Evolutionary conservation across 176 grass and related monocot genomes (phyloP), one percentile per base, ranked within the genome.

Genomic region (Eragrostis curvula): DNA sequence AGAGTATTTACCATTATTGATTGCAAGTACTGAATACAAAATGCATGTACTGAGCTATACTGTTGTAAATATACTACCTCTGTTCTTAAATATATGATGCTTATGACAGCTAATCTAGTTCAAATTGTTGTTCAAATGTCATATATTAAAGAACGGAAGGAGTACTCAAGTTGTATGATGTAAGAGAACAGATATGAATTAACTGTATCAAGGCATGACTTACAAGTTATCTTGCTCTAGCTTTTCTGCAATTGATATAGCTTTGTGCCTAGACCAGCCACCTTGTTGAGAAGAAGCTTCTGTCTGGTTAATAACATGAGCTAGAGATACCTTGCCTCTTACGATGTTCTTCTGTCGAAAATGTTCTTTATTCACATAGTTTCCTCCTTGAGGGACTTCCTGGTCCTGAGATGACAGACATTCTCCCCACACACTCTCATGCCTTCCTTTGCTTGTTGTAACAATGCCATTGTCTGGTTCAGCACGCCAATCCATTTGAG

Each of bases 201-300:
- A 51, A 20, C 44, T 70, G 57, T 73, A 69, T 49, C 47, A 80
- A 61, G 6, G 20, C 10, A 60, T 68, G 70, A 94, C 96, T 98
- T 86, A 98, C 96, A 98, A 56, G 85, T 98, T 98, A 85, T 98
- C 89, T 49, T 93, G 83, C 69, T 96, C 96, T 55, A 98, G 73
- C 85, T 98, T 98, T 66, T 98, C 93, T 66, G 93, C 85, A 82
- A 95, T 95, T 27, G 92, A 95, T 32, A 96, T 78, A 18, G 88
- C 79, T 71, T 95, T 96, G 62, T 83, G 86, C 84, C 96, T 96
- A 46, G 93, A 88, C 96, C 96, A 90, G 15, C 87, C 78, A 66
- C 83, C 83, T 68, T 87, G 88, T 52, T 86, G 73, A 36, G 88
- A 89, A 77, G 66, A 72, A 59, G 74, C 83, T 83, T 94, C 92